Evolutionary conservation across 176 grass and related monocot species (phyloP), one percentile per base, ranked within the genome.

Genomic region (Melocanna baccifera): DNA sequence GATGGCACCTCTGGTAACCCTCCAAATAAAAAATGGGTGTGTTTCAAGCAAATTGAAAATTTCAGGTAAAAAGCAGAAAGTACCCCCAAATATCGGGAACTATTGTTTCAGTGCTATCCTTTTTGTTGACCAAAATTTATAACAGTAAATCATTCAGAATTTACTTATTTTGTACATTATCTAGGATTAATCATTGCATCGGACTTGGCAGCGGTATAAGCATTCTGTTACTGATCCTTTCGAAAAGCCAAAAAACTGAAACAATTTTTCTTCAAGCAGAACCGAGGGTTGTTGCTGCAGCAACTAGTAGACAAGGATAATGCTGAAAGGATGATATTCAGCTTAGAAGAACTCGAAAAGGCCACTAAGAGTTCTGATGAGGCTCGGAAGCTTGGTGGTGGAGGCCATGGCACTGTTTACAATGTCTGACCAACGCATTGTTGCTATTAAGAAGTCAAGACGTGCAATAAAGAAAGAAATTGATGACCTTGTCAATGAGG

Each of bases 401-500:
- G 88, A 29, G 88, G 88, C 50, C 88, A 90, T 3, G 79, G 79
- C 32, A 86, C 78, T 20, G 88, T 90, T 10, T 32, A 32, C 32
- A 32, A 3, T 90, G 43, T 53, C 50, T 56, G 83, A 87, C 58
- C 78, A 83, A 18, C 39, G 77, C 68, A 72, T 87, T 18, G 84
- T 90, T 72, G 84, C 88, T 12, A 87, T 90, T n/a, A 90, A 90
- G 55, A 90, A 90, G 55, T 90, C 88, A 37, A 90, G 86, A 47
- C 55, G 79, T 56, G 39, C 41, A 70, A 69, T 83, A 16, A 78
- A 83, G 23, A 90, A 73, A 79, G 84, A 90, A 37, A 90, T 82
- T 2, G 55, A 90, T 25, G 71, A 87, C 58, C 87, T 87, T 65
- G 87, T 90, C 53, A 90, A 90, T 73, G 72, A 90, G 78, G 68